phyloP scores from a whole-genome alignment of 345 rosid genomes.

The Angophora floribunda region DNA sequence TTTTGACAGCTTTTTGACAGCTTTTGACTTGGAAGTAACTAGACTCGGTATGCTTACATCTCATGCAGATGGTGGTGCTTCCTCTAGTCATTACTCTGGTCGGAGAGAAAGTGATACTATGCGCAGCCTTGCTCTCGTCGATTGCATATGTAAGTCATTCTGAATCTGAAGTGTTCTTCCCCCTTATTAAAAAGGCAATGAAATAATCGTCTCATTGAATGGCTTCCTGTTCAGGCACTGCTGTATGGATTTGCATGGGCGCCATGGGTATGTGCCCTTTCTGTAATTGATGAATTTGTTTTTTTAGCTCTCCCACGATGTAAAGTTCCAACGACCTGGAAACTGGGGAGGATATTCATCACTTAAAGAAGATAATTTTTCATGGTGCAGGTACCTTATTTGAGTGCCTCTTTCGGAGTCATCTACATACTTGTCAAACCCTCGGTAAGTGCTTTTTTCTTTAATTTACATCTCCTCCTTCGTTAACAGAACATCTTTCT shows the following conservation, averaged over 20 bases:
- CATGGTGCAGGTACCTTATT: slow-evolving; percentile 29
- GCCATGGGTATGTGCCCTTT: slow-evolving; percentile 21
- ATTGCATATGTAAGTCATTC: slow-evolving; percentile 41
- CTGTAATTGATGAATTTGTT: neutral
- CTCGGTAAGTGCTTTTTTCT: slow-evolving; percentile 11
- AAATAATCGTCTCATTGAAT: neutral
- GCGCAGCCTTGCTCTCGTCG: slow-evolving; percentile 37
- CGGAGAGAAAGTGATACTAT: slow-evolving; percentile 40
- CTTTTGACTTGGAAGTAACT: neutral
- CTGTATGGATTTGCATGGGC: slow-evolving; percentile 50
- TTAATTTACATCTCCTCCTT: neutral
- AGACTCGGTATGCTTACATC: neutral
- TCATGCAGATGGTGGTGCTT: slow-evolving; percentile 31
- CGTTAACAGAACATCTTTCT: neutral
- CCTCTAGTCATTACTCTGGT: slow-evolving; percentile 39
- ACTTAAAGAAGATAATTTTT: neutral
- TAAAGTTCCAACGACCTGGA: neutral
- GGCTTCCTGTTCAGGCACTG: slow-evolving; percentile 22
- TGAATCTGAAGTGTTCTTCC: neutral
- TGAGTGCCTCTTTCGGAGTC: slow-evolving; percentile 45
- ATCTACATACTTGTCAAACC: slow-evolving; percentile 41
- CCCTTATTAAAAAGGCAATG: neutral
- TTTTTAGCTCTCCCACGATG: neutral
- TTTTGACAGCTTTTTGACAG: neutral
- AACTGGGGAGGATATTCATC: neutral